phyloP scores from a whole-genome alignment of 2,329 filamentous ascomycete genomes.

The Sphaerulina musiva region DNA sequence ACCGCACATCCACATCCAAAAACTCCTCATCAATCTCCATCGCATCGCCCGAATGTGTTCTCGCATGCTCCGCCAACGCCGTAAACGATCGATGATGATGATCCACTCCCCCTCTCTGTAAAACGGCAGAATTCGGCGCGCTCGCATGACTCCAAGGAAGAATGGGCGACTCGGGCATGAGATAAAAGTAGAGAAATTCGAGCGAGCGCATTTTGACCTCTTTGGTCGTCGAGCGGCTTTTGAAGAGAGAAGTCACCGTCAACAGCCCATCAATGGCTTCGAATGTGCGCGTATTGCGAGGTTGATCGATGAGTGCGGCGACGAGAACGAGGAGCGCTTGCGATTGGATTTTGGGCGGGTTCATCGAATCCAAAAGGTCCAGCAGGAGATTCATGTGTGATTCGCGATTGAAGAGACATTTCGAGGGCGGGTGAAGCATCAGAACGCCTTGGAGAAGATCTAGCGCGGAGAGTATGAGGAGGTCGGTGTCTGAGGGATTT shows the following conservation, averaged over 20 bases:
- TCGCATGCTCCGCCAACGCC: slow-evolving; percentile 21
- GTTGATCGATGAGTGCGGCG: slow-evolving; percentile 76
- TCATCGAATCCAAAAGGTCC: slow-evolving; percentile 83
- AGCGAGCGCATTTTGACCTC: slow-evolving; percentile 94
- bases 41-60: slow-evolving; percentile 32
- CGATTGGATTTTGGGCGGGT: slow-evolving; percentile 86
- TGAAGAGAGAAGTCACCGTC: slow-evolving; percentile 88
- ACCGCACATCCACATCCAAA: slow-evolving; percentile 45
- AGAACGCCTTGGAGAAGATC: slow-evolving; percentile 84
- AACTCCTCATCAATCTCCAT: slow-evolving; percentile 33
- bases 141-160: slow-evolving; percentile 19
- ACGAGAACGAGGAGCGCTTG: slow-evolving; percentile 85
- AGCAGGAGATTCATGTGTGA: slow-evolving; percentile 96
- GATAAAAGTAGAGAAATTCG: slow-evolving; percentile 96
- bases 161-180: slow-evolving; percentile 77
- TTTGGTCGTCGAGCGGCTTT: slow-evolving; percentile 73
- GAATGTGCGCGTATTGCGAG: slow-evolving; percentile 83
- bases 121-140: slow-evolving; percentile 26
- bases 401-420: slow-evolving; percentile 78
- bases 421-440: slow-evolving; percentile 82
- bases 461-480: slow-evolving; percentile 79
- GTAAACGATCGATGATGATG: slow-evolving; percentile 16
- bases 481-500: slow-evolving; percentile 73
- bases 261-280: slow-evolving; percentile 86
- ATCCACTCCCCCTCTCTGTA: slow-evolving; percentile 21